Conservation (phyloP, 345 rosid genomes). For the Populus alba region DNA sequence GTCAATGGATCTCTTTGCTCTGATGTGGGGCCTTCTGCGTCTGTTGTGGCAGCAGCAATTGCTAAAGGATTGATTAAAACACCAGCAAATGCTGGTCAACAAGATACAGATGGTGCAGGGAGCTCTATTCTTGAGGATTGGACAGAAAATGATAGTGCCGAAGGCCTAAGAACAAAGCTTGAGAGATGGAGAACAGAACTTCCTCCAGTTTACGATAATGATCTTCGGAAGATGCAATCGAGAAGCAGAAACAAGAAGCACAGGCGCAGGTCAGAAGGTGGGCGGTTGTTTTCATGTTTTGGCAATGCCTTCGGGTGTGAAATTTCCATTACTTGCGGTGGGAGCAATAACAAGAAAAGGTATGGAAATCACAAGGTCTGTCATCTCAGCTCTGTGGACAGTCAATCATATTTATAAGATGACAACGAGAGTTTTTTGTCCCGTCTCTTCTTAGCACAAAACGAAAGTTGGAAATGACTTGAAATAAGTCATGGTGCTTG, state of each 20-base stretch:
- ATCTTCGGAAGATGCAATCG: conserved; percentile 17
- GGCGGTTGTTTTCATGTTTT: conserved; percentile 73
- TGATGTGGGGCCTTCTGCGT: conserved; percentile 92
- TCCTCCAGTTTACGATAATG: conserved; percentile 33
- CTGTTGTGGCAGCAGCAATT: conserved; percentile 92
- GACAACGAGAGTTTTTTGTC: not conserved
- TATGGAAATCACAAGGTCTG: conserved; percentile 34
- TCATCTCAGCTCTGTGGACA: conserved; percentile 42
- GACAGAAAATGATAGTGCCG: conserved; percentile 45
- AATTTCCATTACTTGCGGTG: conserved; percentile 83
- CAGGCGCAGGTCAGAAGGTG: conserved; percentile 25
- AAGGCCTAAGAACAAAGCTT: conserved; percentile 54
- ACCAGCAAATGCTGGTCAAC: conserved; percentile 23
- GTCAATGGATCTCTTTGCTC: conserved; percentile 60
- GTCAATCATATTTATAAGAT: conserved; percentile 21
- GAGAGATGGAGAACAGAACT: conserved; percentile 70
- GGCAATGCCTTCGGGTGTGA: conserved; percentile 73
- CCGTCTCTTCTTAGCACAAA: not conserved
- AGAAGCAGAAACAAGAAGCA: conserved; percentile 15
- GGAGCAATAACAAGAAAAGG: conserved; percentile 38
- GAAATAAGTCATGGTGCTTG: not conserved
- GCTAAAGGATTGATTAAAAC: conserved; percentile 69
- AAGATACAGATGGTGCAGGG: conserved; percentile 23
- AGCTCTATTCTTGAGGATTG: conserved; percentile 52
- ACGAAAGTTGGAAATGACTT: not conserved